phyloP scores from a whole-genome alignment of 345 rosid genomes.

The Heritiera fomes region DNA sequence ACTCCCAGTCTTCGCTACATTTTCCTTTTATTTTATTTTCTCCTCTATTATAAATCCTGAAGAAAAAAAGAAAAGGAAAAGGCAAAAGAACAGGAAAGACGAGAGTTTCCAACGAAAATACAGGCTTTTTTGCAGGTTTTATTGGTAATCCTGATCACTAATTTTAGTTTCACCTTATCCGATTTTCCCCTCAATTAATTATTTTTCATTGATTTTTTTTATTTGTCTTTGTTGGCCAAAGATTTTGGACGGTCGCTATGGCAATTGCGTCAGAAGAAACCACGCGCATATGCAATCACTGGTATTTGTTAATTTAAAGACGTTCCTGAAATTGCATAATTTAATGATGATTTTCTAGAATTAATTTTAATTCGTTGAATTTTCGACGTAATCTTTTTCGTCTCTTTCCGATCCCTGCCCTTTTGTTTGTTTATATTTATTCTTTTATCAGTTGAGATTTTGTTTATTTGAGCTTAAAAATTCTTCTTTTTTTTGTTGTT shows the following conservation, averaged over 20 bases:
- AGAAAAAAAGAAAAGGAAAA: no score
- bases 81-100: not conserved
- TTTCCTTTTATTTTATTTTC: not conserved
- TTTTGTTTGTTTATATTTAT: not conserved
- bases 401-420: not conserved
- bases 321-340: not conserved
- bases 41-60: not conserved
- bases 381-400: not conserved
- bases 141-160: not conserved
- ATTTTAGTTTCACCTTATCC: not conserved
- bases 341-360: not conserved
- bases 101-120: not conserved
- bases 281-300: constrained; percentile 71
- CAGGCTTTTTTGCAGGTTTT: not conserved
- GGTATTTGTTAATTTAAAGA: constrained; percentile 43
- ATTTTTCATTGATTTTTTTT: not conserved
- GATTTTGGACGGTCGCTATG: constrained; percentile 46
- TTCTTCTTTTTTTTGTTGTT: no score
- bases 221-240: not conserved
- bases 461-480: not conserved
- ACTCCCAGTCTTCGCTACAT: not conserved
- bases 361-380: not conserved
- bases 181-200: not conserved
- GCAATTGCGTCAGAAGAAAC: constrained; percentile 58
- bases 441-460: not conserved